Evolutionary conservation across 1,284 basidiomycete genomes (phyloP).

Genomic region (Farysia itapuensis): DNA sequence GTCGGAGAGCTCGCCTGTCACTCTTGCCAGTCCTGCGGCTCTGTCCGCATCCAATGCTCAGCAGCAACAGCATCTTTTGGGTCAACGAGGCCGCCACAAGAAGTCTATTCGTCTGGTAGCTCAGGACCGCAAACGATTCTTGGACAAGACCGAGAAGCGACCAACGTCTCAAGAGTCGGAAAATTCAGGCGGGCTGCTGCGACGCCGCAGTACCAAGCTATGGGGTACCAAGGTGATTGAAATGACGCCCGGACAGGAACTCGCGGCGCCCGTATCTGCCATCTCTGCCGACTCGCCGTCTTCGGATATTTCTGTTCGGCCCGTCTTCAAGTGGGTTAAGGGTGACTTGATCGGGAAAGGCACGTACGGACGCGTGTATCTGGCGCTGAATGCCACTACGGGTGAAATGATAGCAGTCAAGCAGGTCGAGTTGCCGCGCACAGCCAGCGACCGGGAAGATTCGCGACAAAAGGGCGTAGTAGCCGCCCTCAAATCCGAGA

Average conservation of each 20-base stretch:
- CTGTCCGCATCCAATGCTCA: conserved; percentile 2
- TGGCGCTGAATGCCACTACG: conserved; percentile 94
- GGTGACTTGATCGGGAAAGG: conserved; percentile 96
- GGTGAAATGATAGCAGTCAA: conserved; percentile 99
- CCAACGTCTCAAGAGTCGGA: conserved; percentile 59
- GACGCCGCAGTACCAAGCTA: conserved; percentile 87
- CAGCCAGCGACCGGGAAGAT: conserved; percentile 85
- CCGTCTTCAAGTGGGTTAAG: conserved; percentile 95
- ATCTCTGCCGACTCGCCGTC: conserved; percentile 53
- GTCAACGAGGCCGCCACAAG: conserved; percentile 63
- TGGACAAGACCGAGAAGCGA: conserved; percentile 59
- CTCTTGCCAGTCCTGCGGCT: conserved; percentile 6
- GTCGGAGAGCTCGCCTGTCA: conserved; percentile 7
- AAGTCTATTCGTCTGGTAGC: conserved; percentile 93
- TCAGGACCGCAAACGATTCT: conserved; percentile 63
- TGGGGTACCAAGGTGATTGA: conserved; percentile 94
- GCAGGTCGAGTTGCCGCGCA: conserved; percentile 92
- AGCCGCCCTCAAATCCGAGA: conserved; percentile 88
- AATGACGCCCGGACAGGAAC: conserved; percentile 71
- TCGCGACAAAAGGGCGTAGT: conserved; percentile 81
- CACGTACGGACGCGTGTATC: conserved; percentile 92
- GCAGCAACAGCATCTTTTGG: conserved; percentile 4
- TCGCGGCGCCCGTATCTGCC: conserved; percentile 44
- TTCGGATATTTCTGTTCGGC: conserved; percentile 41
- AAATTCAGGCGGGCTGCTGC: conserved; percentile 64